phyloP scores from a whole-genome alignment of 108 stramenopile genomes.

The Skeletonema menzelii region DNA sequence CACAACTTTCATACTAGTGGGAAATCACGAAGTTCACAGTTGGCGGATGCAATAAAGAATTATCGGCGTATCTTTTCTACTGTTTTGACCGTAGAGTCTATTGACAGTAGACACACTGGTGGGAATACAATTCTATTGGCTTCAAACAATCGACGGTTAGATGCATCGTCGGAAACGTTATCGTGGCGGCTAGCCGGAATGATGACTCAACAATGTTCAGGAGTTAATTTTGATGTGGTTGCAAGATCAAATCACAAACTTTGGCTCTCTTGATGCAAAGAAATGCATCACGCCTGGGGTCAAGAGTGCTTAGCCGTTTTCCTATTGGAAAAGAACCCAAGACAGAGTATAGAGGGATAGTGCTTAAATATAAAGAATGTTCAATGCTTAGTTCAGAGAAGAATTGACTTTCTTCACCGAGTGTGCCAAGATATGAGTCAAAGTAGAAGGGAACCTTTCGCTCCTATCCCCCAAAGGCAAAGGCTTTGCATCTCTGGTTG shows the following conservation, averaged over 20 bases:
- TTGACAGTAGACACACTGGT: slow-evolving; percentile 8
- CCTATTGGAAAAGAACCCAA: no score
- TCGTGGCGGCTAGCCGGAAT: not conserved
- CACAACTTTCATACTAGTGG: slow-evolving; percentile 16
- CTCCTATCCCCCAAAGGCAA: no score
- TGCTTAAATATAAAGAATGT: no score
- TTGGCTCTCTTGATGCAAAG: not conserved
- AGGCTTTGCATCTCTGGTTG: no score
- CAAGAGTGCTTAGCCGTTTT: no score
- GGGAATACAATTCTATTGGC: slow-evolving; percentile 20
- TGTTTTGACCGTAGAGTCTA: not conserved
- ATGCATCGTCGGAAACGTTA: not conserved
- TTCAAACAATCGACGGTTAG: slow-evolving; percentile 1
- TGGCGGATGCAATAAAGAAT: slow-evolving; percentile 7
- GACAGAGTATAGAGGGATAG: no score
- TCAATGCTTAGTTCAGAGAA: no score
- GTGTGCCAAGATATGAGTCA: no score
- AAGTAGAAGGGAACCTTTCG: no score
- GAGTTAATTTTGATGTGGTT: not conserved
- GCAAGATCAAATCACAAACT: not conserved
- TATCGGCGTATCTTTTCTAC: slow-evolving; percentile 4
- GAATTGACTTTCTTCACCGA: no score
- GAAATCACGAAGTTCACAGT: not conserved
- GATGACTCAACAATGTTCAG: not conserved
- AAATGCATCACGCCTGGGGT: no score